These are phyloP conservation scores for Akanthomyces lecanii DNA, from an alignment of 2,329 filamentous ascomycete species.

Conservation along the genomic window DNA sequence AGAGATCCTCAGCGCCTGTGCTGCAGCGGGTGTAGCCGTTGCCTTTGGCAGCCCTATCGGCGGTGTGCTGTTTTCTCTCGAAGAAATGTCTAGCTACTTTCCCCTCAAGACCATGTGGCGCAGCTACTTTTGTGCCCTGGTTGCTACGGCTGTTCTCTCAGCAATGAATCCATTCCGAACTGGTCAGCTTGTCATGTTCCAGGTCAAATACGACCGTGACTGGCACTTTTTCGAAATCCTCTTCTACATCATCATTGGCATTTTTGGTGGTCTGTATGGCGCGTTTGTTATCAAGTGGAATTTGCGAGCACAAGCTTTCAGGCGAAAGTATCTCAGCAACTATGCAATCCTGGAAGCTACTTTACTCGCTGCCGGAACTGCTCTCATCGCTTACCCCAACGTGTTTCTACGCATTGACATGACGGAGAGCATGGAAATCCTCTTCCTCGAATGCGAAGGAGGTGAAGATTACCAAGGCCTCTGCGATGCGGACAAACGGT, in stretches of 20 bases:
- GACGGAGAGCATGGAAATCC: conserved; percentile 98
- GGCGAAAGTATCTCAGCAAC: conserved; percentile 82
- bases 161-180: conserved; percentile 98
- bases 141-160: conserved; percentile 86
- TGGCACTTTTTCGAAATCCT: conserved; percentile 98
- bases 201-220: conserved; percentile 88
- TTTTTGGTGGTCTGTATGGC: conserved; percentile 92
- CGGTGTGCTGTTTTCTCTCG: conserved; percentile 90
- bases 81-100: conserved; percentile 97
- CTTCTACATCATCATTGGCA: conserved; percentile 86
- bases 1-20: conserved; percentile 91
- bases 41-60: conserved; percentile 97
- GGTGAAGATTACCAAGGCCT: conserved; percentile 84
- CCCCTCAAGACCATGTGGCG: conserved; percentile 97
- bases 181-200: conserved; percentile 98
- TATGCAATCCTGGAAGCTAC: conserved; percentile 87
- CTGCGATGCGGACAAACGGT: conserved; percentile 73
- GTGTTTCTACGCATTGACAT: conserved; percentile 95
- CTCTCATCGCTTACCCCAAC: conserved; percentile 93
- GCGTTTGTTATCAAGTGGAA: conserved; percentile 99
- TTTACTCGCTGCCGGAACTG: conserved; percentile 75
- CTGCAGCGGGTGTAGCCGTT: conserved; percentile 90
- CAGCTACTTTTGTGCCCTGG: conserved; percentile 95
- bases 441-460: conserved; percentile 91
- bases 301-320: conserved; percentile 80